Evolutionary conservation across 2,329 filamentous ascomycete genomes (phyloP), one percentile per base, ranked within the genome.

Genomic region (Exophiala phaeomuriformis): DNA sequence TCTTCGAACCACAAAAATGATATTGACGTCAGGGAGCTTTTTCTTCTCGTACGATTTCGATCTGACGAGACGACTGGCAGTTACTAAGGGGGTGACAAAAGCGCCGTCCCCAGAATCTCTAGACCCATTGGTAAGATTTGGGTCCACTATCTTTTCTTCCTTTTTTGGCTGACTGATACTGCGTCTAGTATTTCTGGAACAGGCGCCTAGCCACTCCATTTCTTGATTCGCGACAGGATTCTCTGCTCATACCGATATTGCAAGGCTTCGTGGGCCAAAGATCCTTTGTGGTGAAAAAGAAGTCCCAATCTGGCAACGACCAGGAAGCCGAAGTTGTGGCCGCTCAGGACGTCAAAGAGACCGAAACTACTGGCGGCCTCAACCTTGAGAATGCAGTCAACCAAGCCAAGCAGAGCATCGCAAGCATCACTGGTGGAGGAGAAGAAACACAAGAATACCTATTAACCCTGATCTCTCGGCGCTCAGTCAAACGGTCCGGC

Each of bases 11-110:
- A 84, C 89, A 1, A 88, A 88, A 65, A 81, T 97, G 51, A 81
- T 95, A 56, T 91, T 96, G 65, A 84, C 86, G 1, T 90, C 86
- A 0, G 79, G 80, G 58, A 96, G 88, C 67, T 97, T 96, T 69
- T 97, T 86, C 74, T 98, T 91, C 68, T 90, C 90, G 0, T 96
- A 98, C 68, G 93, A 98, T 60, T 80, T 91, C 66, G 90, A 98
- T 67, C 80, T 98, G 47, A 97, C 93, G 0, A 80, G 85, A 52
- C 83, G 79, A 51, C 67, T 79, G 56, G 67, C 46, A 39, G n/a
- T 56, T 5, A 46, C 56, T 29, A 40, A 45, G 32, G 51, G 47
- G 5, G 47, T 10, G 9, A 33, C 51, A 48, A 53, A 49, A 28
- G 32, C 56, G 30, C 58, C 55, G 19, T 47, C 54, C 19, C 41